Conservation (phyloP, 305 asterid species). For the Andrographis paniculata region DNA sequence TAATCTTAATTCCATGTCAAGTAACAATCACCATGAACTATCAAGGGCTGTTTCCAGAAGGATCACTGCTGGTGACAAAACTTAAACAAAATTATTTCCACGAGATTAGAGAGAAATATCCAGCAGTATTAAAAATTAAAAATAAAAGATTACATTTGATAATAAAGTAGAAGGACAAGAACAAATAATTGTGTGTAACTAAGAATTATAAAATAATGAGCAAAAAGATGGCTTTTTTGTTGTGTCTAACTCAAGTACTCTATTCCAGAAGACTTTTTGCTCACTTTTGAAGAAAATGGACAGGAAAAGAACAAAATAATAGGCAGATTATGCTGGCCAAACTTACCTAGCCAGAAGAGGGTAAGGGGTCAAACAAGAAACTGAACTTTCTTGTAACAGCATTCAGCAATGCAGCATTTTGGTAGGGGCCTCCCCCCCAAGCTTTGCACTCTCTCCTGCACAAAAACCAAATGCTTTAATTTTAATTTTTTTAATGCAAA, state of each 20-base stretch:
- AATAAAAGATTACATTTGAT: not conserved
- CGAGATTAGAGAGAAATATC: too few species aligned
- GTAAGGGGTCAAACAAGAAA: slow-evolving; percentile 4
- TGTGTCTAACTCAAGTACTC: not conserved
- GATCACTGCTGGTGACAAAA: too few species aligned
- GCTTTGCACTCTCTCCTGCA: not conserved
- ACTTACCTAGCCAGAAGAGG: not conserved
- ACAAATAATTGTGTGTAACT: not conserved
- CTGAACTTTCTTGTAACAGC: slow-evolving; percentile 5
- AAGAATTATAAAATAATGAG: not conserved
- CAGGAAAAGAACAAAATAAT: slow-evolving; percentile 16
- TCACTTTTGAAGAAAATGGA: not conserved
- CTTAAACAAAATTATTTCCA: too few species aligned
- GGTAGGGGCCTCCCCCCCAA: slow-evolving; percentile 30
- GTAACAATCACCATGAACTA: slow-evolving; percentile 5
- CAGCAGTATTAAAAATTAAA: too few species aligned
- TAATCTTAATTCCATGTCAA: slow-evolving; percentile 11
- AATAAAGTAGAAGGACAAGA: not conserved
- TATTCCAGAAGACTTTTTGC: slow-evolving; percentile 1
- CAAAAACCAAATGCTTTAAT: slow-evolving; percentile 7
- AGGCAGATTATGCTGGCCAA: not conserved
- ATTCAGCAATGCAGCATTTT: not conserved
- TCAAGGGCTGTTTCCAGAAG: not conserved
- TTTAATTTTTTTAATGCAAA: not conserved
- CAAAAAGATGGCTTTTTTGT: not conserved